A percentile compares a stretch with the other conserved stretches of the same genome.
phyloP scores from a whole-genome alignment of 2,329 filamentous ascomycete genomes.

The Epichloe uncinata region DNA sequence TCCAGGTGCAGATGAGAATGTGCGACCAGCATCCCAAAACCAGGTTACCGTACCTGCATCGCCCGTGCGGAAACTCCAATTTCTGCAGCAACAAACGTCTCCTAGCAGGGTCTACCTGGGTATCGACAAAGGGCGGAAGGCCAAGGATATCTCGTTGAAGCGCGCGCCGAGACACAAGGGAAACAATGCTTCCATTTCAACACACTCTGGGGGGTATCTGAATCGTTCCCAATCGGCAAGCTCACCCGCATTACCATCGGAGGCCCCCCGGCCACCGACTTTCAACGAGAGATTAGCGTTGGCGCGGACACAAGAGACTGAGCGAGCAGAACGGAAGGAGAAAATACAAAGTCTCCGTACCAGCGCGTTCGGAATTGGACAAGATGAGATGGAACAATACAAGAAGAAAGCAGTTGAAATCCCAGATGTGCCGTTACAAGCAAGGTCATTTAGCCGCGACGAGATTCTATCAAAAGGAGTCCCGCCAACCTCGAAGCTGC shows the following conservation, averaged over 20 bases:
- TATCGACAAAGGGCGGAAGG: slow-evolving; percentile 77
- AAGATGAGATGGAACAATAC: slow-evolving; percentile 45
- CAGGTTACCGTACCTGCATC: slow-evolving; percentile 62
- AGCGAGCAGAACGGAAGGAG: slow-evolving; percentile 35
- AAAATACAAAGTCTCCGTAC: slow-evolving; percentile 40
- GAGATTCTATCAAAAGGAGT: slow-evolving; percentile 36
- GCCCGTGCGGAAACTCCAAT: slow-evolving; percentile 49
- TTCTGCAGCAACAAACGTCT: slow-evolving; percentile 46
- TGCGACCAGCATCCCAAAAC: slow-evolving; percentile 13
- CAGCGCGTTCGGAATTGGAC: slow-evolving; percentile 42
- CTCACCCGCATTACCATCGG: slow-evolving; percentile 13
- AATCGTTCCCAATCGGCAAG: slow-evolving; percentile 29
- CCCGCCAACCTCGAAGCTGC: slow-evolving; percentile 16
- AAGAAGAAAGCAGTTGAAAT: slow-evolving; percentile 44
- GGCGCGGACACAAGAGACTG: slow-evolving; percentile 43
- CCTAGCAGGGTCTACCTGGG: slow-evolving; percentile 71
- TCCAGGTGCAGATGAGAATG: slow-evolving; percentile 12
- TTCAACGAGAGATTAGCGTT: slow-evolving; percentile 83
- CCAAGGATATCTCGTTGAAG: slow-evolving; percentile 72
- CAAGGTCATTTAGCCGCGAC: slow-evolving; percentile 47
- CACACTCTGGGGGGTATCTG: slow-evolving; percentile 26
- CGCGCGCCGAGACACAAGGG: slow-evolving; percentile 43
- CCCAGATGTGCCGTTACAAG: slow-evolving; percentile 31
- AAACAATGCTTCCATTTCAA: slow-evolving; percentile 8
- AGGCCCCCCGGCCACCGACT: slow-evolving; percentile 31